Base-by-base conservation (phyloP, 257 asterid genomes). In the Oldenlandia corymbosa region DNA sequence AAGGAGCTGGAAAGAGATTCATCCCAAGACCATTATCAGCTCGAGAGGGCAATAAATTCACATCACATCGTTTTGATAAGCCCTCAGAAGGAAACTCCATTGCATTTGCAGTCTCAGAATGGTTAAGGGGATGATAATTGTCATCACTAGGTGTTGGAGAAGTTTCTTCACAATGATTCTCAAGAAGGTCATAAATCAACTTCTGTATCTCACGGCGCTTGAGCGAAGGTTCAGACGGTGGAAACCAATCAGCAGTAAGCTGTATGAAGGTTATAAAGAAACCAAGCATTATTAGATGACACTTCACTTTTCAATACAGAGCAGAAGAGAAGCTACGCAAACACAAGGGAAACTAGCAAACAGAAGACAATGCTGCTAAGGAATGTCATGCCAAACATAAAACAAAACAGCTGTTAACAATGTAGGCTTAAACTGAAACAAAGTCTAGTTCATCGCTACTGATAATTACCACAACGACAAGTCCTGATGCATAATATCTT, bases 241-340 rank as follows among this genome's bases (percentile, higher is more conserved):
- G 95, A 71, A 92, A 92, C 99, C 99, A 92, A 78, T 81, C 80
- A 10, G 68, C 68, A 64, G 73, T 81, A 58, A 85, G 95, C 95
- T 84, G 93, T 46, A 80, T 78, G 65, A 60, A 42, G 20, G 37
- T 48, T 16, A 65, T 30, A 28, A 49, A 39, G 63, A 43, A 24
- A 20, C 64, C 30, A 66, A 58, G 31, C 39, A 60, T 54, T 26
- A 17, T 27, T 24, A 54, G 18, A 24, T 32, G 5, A 51, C 9
- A 34, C n/a, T n/a, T n/a, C n/a, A n/a, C n/a, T n/a, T n/a, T 52
- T 16, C 10, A 20, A 30, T 26, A 43, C 24, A 18, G 54, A 61
- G 17, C 54, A 43, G 39, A 28, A 48, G 34, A 26, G 54, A 34
- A 27, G 23, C 24, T 21, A 34, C 2, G 39, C 4, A 20, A n/a